Percentiles rank a stretch among this genome's conserved stretches.
phyloP scores from a whole-genome alignment of 2,329 filamentous ascomycete genomes.

The Neonectria magnoliae region DNA sequence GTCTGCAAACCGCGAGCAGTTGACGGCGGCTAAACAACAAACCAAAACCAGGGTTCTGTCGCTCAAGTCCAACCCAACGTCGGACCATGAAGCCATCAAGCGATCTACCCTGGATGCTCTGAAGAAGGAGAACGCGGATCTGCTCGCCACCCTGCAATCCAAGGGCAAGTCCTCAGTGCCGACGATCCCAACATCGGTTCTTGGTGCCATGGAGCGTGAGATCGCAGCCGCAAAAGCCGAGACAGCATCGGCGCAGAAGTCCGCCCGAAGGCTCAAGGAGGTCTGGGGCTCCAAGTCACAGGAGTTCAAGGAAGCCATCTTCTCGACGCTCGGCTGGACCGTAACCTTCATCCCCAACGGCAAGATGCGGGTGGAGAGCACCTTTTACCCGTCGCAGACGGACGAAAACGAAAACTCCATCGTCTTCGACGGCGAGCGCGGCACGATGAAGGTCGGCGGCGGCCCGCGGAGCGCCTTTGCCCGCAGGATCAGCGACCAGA shows the following conservation, averaged over 20 bases:
- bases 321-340: conserved; percentile 91
- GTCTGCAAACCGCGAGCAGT: conserved; percentile 76
- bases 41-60: conserved; percentile 85
- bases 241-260: conserved; percentile 80
- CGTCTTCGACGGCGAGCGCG: conserved; percentile 91
- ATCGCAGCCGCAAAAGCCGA: conserved; percentile 76
- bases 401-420: conserved; percentile 79
- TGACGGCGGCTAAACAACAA: conserved; percentile 71
- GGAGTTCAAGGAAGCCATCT: conserved; percentile 96
- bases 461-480: conserved; percentile 90
- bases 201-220: conserved; percentile 79
- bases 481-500: conserved; percentile 82
- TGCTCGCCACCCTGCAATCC: conserved; percentile 75
- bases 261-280: conserved; percentile 85
- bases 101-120: conserved; percentile 80
- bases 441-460: conserved; percentile 97
- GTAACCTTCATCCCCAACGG: conserved; percentile 97
- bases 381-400: conserved; percentile 77
- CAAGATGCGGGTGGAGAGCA: conserved; percentile 88
- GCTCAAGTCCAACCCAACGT: conserved; percentile 90
- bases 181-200: conserved; percentile 78
- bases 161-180: conserved; percentile 59
- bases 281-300: conserved; percentile 91
- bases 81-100: conserved; percentile 86
- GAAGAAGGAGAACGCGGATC: conserved; percentile 83